Percentiles rank a stretch among this genome's conserved stretches.
phyloP scores from a whole-genome alignment of 768 basidiomycete species.

The Psilocybe subaeruginosa region DNA sequence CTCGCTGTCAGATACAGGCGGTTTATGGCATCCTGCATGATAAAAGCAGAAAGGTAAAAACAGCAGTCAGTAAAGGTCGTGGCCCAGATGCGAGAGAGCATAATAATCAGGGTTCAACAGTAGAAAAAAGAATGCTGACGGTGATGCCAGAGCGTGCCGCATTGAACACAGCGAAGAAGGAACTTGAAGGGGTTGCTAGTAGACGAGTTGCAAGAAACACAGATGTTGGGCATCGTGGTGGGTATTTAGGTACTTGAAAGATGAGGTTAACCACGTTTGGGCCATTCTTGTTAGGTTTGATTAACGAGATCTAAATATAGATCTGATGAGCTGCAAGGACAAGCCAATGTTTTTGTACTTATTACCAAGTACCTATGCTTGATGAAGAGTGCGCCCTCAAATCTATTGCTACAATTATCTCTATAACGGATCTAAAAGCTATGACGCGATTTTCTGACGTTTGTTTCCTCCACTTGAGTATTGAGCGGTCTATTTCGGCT shows the following conservation, averaged over 20 bases:
- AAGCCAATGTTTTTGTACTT: no score
- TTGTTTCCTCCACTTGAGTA: no score
- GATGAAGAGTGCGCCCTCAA: no score
- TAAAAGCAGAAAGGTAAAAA: not conserved
- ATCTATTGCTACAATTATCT: no score
- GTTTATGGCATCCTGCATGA: slow-evolving; percentile 38
- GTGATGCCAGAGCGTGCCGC: slow-evolving; percentile 38
- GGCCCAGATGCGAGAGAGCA: no score
- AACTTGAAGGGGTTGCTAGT: slow-evolving; percentile 30
- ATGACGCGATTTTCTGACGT: no score
- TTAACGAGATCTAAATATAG: no score
- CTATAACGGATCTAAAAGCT: no score
- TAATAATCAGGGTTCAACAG: not conserved
- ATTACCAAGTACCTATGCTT: no score
- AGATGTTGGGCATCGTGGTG: slow-evolving; percentile 17
- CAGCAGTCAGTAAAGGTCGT: not conserved
- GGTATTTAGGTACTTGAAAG: not conserved
- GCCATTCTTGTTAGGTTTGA: not conserved
- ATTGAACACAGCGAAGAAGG: slow-evolving; percentile 34
- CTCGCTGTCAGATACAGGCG: slow-evolving; percentile 32
- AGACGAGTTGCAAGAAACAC: slow-evolving; percentile 27
- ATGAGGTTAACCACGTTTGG: not conserved
- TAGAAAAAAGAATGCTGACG: slow-evolving; percentile 23
- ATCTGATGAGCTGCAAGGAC: no score
- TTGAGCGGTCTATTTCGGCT: no score